Conservation (phyloP, 306 rosid species). For the Malus orientalis region DNA sequence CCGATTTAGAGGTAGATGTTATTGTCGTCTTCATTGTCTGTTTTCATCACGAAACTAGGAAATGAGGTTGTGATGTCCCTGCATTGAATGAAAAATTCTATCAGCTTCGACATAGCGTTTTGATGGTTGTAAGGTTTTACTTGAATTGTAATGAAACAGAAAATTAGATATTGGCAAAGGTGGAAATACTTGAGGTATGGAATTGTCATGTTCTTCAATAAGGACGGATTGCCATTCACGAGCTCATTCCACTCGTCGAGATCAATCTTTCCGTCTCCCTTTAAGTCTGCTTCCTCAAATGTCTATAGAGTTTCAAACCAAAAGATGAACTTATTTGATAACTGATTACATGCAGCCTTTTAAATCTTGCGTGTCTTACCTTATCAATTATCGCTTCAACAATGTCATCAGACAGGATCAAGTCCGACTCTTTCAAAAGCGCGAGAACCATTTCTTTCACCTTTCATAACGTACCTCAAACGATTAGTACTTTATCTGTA, state of each 20-base stretch:
- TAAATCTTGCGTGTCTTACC: conserved; percentile 15
- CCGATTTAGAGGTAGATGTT: conserved; percentile 3
- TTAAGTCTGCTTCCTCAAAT: conserved; percentile 45
- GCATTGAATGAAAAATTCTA: conserved; percentile 1
- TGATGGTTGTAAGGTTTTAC: background rate
- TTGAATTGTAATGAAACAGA: background rate
- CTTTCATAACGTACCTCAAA: conserved; percentile 5
- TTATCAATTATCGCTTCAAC: conserved; percentile 40
- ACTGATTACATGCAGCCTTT: background rate
- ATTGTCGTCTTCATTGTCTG: conserved; percentile 20
- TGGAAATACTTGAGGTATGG: conserved; percentile 42
- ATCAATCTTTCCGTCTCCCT: conserved; percentile 57
- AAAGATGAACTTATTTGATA: background rate
- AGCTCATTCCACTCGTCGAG: conserved; percentile 34
- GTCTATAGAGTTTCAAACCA: conserved; percentile 19
- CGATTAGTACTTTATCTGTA: background rate
- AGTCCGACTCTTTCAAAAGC: conserved; percentile 42
- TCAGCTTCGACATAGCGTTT: background rate
- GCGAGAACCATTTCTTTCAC: conserved; percentile 50
- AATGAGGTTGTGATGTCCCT: conserved; percentile 40
- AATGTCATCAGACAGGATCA: conserved; percentile 39
- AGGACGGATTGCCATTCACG: conserved; percentile 41
- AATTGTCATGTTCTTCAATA: conserved; percentile 55
- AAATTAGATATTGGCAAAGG: background rate
- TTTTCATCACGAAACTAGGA: conserved; percentile 26